phyloP scores from a whole-genome alignment of 1,284 basidiomycete species.

The Malassezia brasiliensis region DNA sequence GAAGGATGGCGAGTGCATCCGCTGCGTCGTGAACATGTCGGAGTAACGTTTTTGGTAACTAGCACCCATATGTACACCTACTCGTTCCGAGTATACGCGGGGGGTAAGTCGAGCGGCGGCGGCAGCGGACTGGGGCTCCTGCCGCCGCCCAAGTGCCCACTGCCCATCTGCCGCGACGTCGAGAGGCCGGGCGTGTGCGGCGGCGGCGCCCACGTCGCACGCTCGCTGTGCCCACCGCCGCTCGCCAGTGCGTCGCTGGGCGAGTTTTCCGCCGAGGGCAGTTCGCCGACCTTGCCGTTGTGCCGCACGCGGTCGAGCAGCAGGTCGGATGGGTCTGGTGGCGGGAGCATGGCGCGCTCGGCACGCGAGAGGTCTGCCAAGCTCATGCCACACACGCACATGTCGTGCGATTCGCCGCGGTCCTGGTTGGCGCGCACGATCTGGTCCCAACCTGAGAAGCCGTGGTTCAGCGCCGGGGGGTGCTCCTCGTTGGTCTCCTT shows the following conservation, averaged over 20 bases:
- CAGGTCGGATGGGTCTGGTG: slow-evolving; percentile 23
- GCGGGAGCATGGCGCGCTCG: slow-evolving; percentile 38
- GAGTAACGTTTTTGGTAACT: not conserved
- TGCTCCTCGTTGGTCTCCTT: not conserved
- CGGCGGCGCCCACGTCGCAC: not conserved
- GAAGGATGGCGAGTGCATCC: slow-evolving; percentile 86
- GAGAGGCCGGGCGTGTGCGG: not conserved
- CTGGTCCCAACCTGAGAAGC: slow-evolving; percentile 15
- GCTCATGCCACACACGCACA: slow-evolving; percentile 47
- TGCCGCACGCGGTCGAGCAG: slow-evolving; percentile 25
- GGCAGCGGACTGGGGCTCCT: not conserved
- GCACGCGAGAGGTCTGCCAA: slow-evolving; percentile 35
- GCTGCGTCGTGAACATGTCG: slow-evolving; percentile 53
- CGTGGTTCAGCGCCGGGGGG: slow-evolving; percentile 9
- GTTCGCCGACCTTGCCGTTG: slow-evolving; percentile 41
- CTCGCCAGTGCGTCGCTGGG: not conserved
- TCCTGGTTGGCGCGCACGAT: slow-evolving; percentile 26
- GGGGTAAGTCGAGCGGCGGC: not conserved
- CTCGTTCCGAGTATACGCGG: not conserved
- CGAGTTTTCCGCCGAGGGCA: slow-evolving; percentile 9
- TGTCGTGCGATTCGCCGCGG: slow-evolving; percentile 32
- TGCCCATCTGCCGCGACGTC: not conserved
- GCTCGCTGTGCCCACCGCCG: not conserved
- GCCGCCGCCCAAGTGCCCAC: not conserved
- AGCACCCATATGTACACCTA: not conserved